Percentiles rank a stretch among this genome's conserved stretches.
Conservation (phyloP, 2,329 filamentous ascomycete species). For the Xylaria sp. region DNA sequence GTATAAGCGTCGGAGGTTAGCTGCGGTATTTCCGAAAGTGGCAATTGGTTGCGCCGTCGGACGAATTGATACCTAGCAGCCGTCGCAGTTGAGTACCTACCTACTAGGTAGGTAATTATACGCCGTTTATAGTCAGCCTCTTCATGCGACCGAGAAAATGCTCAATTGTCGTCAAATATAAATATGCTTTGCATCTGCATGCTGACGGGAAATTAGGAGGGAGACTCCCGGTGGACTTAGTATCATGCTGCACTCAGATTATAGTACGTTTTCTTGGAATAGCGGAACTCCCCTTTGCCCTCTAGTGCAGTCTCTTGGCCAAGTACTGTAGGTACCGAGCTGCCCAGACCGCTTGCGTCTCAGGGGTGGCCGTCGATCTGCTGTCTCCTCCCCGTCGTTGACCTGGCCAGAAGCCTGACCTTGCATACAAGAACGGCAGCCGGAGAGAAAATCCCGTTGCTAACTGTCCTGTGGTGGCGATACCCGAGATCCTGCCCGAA, state of each 20-base stretch:
- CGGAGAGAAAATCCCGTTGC: not conserved
- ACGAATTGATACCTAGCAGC: not conserved
- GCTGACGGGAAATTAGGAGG: conserved; percentile 28
- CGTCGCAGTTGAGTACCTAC: not conserved
- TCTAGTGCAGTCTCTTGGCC: not conserved
- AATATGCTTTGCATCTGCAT: conserved; percentile 24
- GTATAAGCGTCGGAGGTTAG: not conserved
- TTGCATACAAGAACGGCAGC: not conserved
- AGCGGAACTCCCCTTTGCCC: conserved; percentile 8
- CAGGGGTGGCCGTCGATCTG: conserved; percentile 3
- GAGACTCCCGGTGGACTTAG: not conserved
- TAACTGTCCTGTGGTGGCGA: conserved; percentile 1
- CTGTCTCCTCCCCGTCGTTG: conserved; percentile 4
- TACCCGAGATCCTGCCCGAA: not conserved
- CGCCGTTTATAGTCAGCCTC: conserved; percentile 7
- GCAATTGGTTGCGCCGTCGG: not conserved
- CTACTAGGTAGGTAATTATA: not conserved
- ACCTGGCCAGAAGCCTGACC: conserved; percentile 2
- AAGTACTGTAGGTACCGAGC: too few species aligned
- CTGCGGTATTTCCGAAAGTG: conserved; percentile 16
- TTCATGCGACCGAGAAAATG: not conserved
- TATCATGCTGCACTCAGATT: conserved; percentile 28
- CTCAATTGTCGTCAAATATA: not conserved
- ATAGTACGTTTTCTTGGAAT: conserved; percentile 11
- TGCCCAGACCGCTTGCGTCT: conserved; percentile 21